Evolutionary conservation across 192 early-diverging fungal species (phyloP).

Genomic region (Backusella macrospora): DNA sequence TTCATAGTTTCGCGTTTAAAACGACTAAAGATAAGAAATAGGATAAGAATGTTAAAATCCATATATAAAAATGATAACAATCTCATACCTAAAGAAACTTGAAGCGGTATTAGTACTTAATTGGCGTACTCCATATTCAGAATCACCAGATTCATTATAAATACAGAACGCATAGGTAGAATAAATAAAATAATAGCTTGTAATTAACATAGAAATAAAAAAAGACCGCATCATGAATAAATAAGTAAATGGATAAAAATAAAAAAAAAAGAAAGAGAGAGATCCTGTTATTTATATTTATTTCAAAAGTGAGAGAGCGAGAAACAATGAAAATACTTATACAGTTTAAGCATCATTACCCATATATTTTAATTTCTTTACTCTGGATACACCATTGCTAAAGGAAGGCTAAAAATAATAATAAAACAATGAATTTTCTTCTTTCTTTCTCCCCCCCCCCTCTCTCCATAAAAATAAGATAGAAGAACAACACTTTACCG

Average conservation of each 20-base stretch:
- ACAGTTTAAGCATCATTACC: constrained; percentile 5
- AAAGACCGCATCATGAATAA: not conserved
- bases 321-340: not conserved
- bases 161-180: constrained; percentile 4
- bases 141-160: not conserved
- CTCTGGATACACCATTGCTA: constrained; percentile 15
- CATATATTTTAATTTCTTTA: constrained; percentile 26
- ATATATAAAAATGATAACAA: too few relatives aligned
- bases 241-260: not conserved
- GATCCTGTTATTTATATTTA: not conserved
- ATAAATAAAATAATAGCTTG: not conserved
- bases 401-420: not conserved
- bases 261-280: not conserved
- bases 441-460: not conserved
- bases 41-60: too few relatives aligned
- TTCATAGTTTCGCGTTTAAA: not conserved
- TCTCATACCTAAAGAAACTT: too few relatives aligned
- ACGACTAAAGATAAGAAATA: not conserved
- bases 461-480: too few relatives aligned
- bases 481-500: not conserved
- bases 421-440: not conserved
- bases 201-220: not conserved
- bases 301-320: not conserved
- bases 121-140: not conserved
- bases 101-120: not conserved